Percentiles rank a stretch among this genome's conserved stretches.
These are phyloP conservation scores for Odonthalia washingtoniensis DNA, from an alignment of 31 red algal genomes.

Conservation along the genomic window DNA sequence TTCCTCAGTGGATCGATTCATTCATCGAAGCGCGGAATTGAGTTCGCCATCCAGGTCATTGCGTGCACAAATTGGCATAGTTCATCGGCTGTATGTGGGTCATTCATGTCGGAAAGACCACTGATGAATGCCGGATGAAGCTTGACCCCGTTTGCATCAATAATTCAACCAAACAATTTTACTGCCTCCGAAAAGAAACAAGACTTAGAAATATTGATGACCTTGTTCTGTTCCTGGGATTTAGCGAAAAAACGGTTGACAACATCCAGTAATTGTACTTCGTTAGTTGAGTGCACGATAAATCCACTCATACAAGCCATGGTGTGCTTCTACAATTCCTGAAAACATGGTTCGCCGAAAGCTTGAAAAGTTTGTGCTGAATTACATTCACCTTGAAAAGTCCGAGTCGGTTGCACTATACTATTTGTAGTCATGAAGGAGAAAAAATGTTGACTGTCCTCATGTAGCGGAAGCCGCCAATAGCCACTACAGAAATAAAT, in stretches of 20 bases:
- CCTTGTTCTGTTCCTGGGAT: background rate
- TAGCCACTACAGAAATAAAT: background rate
- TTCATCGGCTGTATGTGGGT: slow-evolving; percentile 9
- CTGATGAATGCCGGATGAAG: too few relatives aligned
- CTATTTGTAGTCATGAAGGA: background rate
- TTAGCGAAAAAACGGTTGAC: background rate
- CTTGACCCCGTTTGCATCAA: background rate
- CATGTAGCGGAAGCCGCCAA: background rate
- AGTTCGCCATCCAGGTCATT: slow-evolving; percentile 18
- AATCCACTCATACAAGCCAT: slow-evolving; percentile 36
- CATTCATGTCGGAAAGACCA: background rate
- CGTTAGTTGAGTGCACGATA: background rate
- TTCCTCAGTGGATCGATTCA: background rate
- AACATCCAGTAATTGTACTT: background rate
- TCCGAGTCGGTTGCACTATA: background rate
- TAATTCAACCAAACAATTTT: slow-evolving; percentile 20
- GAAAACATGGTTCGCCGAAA: background rate
- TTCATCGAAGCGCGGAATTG: slow-evolving; percentile 4
- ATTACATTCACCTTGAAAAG: background rate
- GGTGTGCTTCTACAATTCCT: background rate
- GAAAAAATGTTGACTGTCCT: background rate
- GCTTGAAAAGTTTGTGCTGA: background rate
- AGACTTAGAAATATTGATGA: background rate
- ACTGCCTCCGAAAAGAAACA: background rate
- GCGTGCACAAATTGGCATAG: slow-evolving; percentile 29